phyloP scores from a whole-genome alignment of 345 rosid species.

The Raphanus raphanistrum region DNA sequence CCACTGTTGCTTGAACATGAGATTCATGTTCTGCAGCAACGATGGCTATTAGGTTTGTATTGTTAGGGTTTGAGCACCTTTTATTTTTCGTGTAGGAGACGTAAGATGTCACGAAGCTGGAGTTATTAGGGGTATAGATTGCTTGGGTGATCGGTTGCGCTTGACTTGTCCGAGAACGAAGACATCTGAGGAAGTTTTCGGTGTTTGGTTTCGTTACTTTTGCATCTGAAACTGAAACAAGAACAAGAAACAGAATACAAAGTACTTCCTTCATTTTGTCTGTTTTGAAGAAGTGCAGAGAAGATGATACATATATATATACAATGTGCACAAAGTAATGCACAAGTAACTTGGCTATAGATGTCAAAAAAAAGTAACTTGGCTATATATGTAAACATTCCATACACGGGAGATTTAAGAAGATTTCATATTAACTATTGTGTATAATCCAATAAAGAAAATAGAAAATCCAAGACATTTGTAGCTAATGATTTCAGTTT shows the following conservation, averaged over 20 bases:
- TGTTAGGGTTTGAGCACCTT: constrained; percentile 9
- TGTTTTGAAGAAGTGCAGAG: background rate
- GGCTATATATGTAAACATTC: background rate
- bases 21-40: constrained; percentile 23
- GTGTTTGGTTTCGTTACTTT: constrained; percentile 5
- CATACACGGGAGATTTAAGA: background rate
- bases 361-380: no score
- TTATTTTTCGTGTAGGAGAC: constrained; percentile 14
- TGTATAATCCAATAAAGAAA: background rate
- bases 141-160: background rate
- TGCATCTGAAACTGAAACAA: constrained; percentile 12
- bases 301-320: background rate
- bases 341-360: background rate
- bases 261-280: background rate
- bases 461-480: background rate
- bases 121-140: background rate
- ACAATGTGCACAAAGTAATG: background rate
- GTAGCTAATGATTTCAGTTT: background rate
- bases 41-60: constrained; percentile 24
- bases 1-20: constrained; percentile 36
- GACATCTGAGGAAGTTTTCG: background rate
- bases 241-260: constrained; percentile 9
- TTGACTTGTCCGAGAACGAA: background rate
- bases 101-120: constrained; percentile 12
- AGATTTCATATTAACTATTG: background rate